phyloP scores from a whole-genome alignment of 169 alveolate species.

The Besnoitia besnoiti region DNA sequence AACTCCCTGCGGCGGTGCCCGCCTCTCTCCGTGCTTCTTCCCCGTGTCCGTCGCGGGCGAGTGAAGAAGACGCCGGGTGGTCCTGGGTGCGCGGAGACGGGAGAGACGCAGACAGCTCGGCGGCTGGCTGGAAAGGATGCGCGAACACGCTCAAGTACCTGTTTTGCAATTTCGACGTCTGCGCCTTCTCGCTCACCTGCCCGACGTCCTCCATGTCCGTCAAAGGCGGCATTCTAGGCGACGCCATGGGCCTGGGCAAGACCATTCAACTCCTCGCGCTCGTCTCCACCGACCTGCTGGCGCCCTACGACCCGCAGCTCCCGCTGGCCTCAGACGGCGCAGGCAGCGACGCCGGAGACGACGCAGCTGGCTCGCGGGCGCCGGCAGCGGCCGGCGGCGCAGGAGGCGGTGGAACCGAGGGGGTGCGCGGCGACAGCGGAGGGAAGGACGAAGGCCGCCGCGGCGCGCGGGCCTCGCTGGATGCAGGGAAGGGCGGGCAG shows the following conservation, averaged over 20 bases:
- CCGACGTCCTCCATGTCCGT: conserved; percentile 52
- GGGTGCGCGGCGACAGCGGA: background rate
- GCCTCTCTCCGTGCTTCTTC: no score
- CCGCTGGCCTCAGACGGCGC: background rate
- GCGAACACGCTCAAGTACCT: conserved; percentile 8
- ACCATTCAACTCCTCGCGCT: conserved; percentile 89
- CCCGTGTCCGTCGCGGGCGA: background rate
- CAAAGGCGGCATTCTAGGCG: conserved; percentile 92
- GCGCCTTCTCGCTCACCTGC: conserved; percentile 48
- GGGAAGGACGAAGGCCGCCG: background rate
- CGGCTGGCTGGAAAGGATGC: background rate
- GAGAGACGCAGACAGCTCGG: background rate
- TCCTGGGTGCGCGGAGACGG: background rate
- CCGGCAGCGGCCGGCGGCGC: background rate
- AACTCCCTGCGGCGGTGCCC: background rate
- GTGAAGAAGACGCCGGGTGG: background rate
- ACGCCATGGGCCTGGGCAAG: conserved; percentile 99
- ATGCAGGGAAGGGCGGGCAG: background rate
- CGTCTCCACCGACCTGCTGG: conserved; percentile 40
- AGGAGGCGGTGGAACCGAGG: background rate
- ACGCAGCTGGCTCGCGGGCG: background rate
- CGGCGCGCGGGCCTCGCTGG: background rate
- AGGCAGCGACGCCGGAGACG: background rate
- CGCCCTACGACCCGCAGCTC: background rate
- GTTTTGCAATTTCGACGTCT: conserved; percentile 46